These are phyloP conservation scores for Xylogone sp. DNA, from an alignment of 2,329 filamentous ascomycete genomes.

Conservation along the genomic window DNA sequence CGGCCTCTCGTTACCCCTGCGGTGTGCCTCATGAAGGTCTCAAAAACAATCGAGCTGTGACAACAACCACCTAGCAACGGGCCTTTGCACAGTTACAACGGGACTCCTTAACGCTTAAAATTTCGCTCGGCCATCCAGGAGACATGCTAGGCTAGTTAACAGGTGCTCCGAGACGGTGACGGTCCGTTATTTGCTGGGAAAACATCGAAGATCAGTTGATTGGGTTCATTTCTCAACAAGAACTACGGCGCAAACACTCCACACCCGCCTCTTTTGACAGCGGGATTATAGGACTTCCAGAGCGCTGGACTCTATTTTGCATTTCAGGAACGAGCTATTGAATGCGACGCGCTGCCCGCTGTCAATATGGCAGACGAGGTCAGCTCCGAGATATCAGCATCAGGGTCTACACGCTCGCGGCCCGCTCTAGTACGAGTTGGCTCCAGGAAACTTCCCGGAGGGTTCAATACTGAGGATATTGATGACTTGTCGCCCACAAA, in stretches of 20 bases:
- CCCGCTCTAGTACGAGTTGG: slow-evolving; percentile 23
- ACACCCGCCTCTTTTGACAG: not conserved
- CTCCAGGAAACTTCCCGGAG: slow-evolving; percentile 21
- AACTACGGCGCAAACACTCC: not conserved
- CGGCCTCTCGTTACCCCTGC: not conserved
- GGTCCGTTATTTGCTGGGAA: not conserved
- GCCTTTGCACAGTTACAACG: not conserved
- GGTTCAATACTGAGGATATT: slow-evolving; percentile 21
- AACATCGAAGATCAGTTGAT: not conserved
- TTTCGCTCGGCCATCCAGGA: not conserved
- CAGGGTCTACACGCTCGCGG: slow-evolving; percentile 11
- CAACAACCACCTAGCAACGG: not conserved
- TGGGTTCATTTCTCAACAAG: not conserved
- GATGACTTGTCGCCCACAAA: slow-evolving; percentile 24
- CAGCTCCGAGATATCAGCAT: slow-evolving; percentile 11
- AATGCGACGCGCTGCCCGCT: slow-evolving; percentile 22
- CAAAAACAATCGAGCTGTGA: not conserved
- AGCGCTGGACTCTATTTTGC: not conserved
- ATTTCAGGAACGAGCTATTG: not conserved
- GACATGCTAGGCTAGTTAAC: not conserved
- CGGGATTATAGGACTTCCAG: not conserved
- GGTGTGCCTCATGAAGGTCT: not conserved
- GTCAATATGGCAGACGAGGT: slow-evolving; percentile 26
- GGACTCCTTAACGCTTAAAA: not conserved
- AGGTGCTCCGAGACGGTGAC: not conserved